These are phyloP conservation scores for Talaromyces sp. DNA, from an alignment of 2,329 filamentous ascomycete genomes.

Conservation along the genomic window DNA sequence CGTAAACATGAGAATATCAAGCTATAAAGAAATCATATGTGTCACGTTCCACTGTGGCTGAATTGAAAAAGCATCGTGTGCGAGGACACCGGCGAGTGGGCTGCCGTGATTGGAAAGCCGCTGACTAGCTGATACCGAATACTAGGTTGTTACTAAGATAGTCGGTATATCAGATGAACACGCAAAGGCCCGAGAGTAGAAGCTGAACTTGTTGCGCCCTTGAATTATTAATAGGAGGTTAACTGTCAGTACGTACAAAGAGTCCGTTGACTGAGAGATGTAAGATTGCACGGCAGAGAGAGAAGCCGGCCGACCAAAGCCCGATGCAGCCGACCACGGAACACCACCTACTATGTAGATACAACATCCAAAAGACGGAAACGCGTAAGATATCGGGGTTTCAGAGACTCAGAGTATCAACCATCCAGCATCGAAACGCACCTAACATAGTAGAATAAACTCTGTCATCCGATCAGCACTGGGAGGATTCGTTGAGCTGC, in stretches of 20 bases:
- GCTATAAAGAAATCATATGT: not conserved
- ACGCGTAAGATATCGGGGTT: not conserved
- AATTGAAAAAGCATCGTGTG: not conserved
- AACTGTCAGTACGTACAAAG: not conserved
- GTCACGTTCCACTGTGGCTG: constrained; percentile 3
- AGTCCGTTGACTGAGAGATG: not conserved
- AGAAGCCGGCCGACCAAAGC: not conserved
- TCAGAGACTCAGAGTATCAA: not conserved
- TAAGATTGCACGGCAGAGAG: not conserved
- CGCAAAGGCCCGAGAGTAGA: not conserved
- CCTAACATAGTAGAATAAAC: not conserved
- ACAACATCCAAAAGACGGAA: not conserved
- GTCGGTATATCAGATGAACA: not conserved
- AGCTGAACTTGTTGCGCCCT: not conserved
- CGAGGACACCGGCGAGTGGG: not conserved
- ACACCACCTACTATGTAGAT: not conserved
- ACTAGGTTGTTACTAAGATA: not conserved
- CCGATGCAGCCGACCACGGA: constrained; percentile 1
- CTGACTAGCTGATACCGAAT: not conserved
- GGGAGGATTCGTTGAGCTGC: constrained; percentile 8
- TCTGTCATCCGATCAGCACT: constrained; percentile 4
- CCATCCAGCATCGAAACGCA: not conserved
- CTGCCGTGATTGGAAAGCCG: not conserved
- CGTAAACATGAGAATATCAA: not conserved
- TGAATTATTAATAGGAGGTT: not conserved